Base-by-base conservation (phyloP, 164 flowering plant species). In the Amborella trichopoda region DNA sequence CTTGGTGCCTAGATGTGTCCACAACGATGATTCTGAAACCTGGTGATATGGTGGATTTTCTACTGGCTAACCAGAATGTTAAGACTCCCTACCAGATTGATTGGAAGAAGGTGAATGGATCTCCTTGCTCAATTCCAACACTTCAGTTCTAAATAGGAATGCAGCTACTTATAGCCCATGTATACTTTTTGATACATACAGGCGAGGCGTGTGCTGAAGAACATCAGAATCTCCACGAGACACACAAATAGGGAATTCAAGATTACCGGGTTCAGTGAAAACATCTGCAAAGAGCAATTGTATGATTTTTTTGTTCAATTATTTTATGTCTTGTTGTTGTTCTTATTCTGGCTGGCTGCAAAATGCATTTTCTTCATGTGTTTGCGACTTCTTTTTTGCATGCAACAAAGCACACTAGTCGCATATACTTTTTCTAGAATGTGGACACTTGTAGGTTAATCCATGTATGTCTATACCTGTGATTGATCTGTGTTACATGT, bases 21-120 rank as follows among this genome's bases (percentile, higher is more conserved):
- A 84, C 95, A 1, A 93, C 96, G 0, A 93, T 82, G 99, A 81
- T 83, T 1, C 51, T 93, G 14, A 72, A 66, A 49, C 95, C 96
- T 34, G 96, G 99, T 10, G 90, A 90, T 3, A 81, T 91, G 13
- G 70, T 77, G 4, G 94, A 91, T 49, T 91, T 87, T 59, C 48
- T 87, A 20, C 52, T 80, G 44, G 75, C 78, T 3, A 88, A 93
- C 51, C 99, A 93, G 44, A 70, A 68, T 65, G 94, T 64, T 2
- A 72, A 51, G 23, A 71, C 80, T 56, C 86, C 86, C 0, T 62
- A 30, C 33, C 40, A 55, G 3, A 54, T 93, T 56, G 95, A 93
- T 41, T 88, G 95, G 96, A 57, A 61, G 14, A 93, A 82, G 94
- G 96, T 85, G 51, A 49, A 20, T 0, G 5, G 1, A 3, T 0